phyloP scores from a whole-genome alignment of 148 eudicot genomes.

The Fagopyrum esculentum region DNA sequence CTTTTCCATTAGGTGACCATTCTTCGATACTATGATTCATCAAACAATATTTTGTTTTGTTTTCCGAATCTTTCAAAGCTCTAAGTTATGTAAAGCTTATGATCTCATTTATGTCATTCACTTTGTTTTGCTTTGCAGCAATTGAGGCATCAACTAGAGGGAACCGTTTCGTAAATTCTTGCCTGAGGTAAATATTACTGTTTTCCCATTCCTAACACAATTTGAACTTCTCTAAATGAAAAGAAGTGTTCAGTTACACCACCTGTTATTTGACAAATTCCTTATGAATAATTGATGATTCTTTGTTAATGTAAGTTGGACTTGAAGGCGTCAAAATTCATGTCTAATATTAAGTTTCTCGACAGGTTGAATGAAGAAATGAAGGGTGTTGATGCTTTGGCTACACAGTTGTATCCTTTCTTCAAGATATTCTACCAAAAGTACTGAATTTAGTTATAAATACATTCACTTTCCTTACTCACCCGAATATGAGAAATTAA shows the following conservation, averaged over 20 bases:
- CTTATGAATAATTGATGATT: background rate
- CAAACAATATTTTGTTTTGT: background rate
- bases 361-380: slow-evolving; percentile 86
- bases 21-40: background rate
- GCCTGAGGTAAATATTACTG: slow-evolving; percentile 52
- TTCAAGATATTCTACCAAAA: background rate
- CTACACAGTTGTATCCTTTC: slow-evolving; percentile 76
- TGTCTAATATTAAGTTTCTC: background rate
- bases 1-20: background rate
- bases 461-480: no score
- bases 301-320: background rate
- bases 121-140: slow-evolving; percentile 32
- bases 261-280: background rate
- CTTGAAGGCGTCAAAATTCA: background rate
- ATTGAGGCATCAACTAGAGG: slow-evolving; percentile 91
- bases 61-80: background rate
- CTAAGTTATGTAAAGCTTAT: background rate
- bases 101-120: background rate
- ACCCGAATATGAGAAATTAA: no score
- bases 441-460: background rate
- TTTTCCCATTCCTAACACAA: background rate
- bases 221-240: background rate
- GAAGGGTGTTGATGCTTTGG: slow-evolving; percentile 69
- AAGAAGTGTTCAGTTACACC: background rate
- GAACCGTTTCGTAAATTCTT: slow-evolving; percentile 81